Base-by-base conservation (phyloP, 495 filamentous ascomycete species). In the Trypethelium eluteriae region DNA sequence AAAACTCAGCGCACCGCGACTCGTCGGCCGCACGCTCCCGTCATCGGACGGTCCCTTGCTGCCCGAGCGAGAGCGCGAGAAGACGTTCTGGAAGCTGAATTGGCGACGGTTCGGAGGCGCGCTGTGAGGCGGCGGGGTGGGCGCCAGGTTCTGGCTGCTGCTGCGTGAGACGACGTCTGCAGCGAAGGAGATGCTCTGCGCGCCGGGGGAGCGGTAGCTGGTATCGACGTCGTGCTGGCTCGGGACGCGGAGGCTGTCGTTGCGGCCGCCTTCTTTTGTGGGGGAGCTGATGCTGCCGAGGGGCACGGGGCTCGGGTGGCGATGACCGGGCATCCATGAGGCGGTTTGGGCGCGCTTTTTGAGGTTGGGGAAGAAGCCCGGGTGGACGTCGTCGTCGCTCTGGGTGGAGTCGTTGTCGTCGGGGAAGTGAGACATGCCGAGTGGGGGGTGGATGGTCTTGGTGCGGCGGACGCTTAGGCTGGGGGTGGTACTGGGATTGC, bases 11-110 rank as follows among this genome's bases (percentile, higher is more conserved):
- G 81, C 79, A 38, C 77, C 64, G 62, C 75, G 32, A 68, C 68
- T 64, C 66, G 73, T 71, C 66, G 77, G 75, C 35, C 76, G 66
- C 2, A 62, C 68, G 50, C 38, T 64, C n/a, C 63, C 69, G 46
- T 70, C 70, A 6, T 69, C 68, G 3, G 65, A 63, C 5, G 68
- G 69, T n/a, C 64, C 68, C 12, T 68, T 39, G 18, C 70, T 59
- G 16, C 66, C 53, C n/a, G 72, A 63, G 65, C 67, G 69, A 39
- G 38, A 49, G 12, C 72, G 66, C 67, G 80, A 79, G 76, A 96
- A 91, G 62, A 94, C 84, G 68, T 86, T 88, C 71, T 93, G 88
- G 81, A 98, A 98, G 38, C 88, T 92, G 79, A 97, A 98, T 74
- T 97, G 92, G 44, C 94, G 86, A 65, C 75, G n/a, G 14, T 47